A percentile compares a stretch with the other conserved stretches of the same genome.
These are phyloP conservation scores for Cucumis cinereus DNA, from an alignment of 306 rosid species.

Conservation along the genomic window DNA sequence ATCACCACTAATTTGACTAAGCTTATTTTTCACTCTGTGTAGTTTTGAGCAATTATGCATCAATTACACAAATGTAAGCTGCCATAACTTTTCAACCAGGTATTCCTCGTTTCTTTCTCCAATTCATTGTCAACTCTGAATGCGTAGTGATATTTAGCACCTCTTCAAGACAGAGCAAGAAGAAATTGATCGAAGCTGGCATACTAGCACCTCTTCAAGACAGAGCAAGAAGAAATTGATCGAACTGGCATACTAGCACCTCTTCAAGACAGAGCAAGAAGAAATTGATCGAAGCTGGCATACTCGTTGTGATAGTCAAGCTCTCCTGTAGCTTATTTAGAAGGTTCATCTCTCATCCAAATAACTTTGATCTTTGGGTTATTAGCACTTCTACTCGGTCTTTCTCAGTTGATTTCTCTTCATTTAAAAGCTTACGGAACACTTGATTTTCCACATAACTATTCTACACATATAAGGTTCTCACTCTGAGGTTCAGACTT, in stretches of 20 bases:
- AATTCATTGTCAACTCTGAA: slow-evolving; percentile 21
- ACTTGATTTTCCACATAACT: neutral
- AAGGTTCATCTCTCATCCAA: slow-evolving; percentile 38
- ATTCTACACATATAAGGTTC: neutral
- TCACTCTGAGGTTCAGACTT: neutral
- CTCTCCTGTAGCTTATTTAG: slow-evolving; percentile 68
- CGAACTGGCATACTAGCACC: slow-evolving; percentile 86
- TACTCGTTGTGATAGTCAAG: slow-evolving; percentile 75
- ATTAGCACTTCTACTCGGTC: neutral
- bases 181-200: slow-evolving; percentile 71
- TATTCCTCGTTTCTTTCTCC: slow-evolving; percentile 21
- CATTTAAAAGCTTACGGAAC: neutral
- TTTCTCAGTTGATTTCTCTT: neutral
- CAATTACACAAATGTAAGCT: slow-evolving; percentile 80
- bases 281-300: slow-evolving; percentile 71
- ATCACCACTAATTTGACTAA: neutral
- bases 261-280: slow-evolving; percentile 88
- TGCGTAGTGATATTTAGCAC: slow-evolving; percentile 42
- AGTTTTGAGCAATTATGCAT: slow-evolving; percentile 91
- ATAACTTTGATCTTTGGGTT: neutral
- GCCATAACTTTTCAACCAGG: slow-evolving; percentile 95
- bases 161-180: slow-evolving; percentile 91
- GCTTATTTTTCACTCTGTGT: slow-evolving; percentile 19
- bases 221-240: slow-evolving; percentile 76
- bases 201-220: slow-evolving; percentile 77